Evolutionary conservation across 176 grass and related monocot species (phyloP), one percentile per base, ranked within the genome.

Genomic region (Oryza meridionalis): DNA sequence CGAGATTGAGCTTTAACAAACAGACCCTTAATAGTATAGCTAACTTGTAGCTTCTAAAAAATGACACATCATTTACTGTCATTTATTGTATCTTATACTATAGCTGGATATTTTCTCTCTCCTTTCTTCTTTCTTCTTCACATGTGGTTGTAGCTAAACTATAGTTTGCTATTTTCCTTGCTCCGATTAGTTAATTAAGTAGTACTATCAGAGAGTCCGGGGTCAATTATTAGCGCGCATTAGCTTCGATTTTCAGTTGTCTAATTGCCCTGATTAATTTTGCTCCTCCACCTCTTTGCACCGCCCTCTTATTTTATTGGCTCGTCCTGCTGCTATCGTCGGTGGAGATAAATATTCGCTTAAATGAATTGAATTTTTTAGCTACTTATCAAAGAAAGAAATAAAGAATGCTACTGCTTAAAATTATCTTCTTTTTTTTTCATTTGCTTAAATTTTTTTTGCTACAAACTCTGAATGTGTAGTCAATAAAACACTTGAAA

Each of bases 301-400:
- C 82, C 82, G 81, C 15, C 70, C 21, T 26, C 11, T 67, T 75
- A 6, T 17, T 87, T 37, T 37, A 59, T 76, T 81, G 53, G 53
- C 17, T 17, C 9, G 4, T 67, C 0, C 35, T 2, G 43, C 17
- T 21, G 17, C 17, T 1, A 21, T 72, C 74, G 81, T 88, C 81
- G 80, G 74, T 83, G 80, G 80, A 79, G 59, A 42, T 24, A 25
- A 44, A 65, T 78, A 17, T n/a, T 47, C 19, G 21, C 19, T 7
- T 22, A 64, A 17, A 64, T 77, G 10, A 44, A 5, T 27, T 65
- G 21, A 17, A 37, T n/a, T 76, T 9, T 58, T 76, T 12, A 14
- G 17, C 0, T 58, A 10, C 51, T 27, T 5, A 0, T 2, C n/a
- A 63, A 38, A 13, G 10, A 58, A 58, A 21, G 53, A 58, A 58